Evolutionary conservation across 2,329 filamentous ascomycete genomes (phyloP).

Genomic region (Grosmannia clavigera): DNA sequence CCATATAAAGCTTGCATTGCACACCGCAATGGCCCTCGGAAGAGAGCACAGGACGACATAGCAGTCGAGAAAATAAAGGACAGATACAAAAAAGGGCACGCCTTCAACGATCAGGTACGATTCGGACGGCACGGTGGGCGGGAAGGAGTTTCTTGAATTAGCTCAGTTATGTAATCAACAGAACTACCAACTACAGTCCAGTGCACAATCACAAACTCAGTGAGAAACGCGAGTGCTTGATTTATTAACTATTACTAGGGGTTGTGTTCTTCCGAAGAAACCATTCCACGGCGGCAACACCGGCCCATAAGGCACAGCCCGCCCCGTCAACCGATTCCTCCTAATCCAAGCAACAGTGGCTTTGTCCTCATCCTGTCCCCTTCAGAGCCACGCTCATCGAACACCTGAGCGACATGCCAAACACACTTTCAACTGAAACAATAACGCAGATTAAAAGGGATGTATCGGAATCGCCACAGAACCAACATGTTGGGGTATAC

Average conservation of each 20-base stretch:
- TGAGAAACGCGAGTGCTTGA: neutral
- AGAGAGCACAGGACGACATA: neutral
- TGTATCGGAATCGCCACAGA: neutral
- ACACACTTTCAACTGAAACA: neutral
- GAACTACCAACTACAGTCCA: neutral
- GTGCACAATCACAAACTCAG: neutral
- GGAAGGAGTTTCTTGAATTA: neutral
- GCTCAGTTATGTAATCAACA: neutral
- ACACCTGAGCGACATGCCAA: neutral
- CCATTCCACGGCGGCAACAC: neutral
- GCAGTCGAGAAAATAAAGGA: neutral
- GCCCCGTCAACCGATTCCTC: neutral
- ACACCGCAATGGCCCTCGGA: neutral
- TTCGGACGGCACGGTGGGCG: neutral
- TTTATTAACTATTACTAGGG: slow-evolving; percentile 4
- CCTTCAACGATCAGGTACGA: neutral
- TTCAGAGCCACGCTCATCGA: neutral
- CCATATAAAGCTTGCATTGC: neutral
- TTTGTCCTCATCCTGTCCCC: neutral
- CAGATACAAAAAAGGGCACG: neutral
- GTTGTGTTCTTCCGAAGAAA: neutral
- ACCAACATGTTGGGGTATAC: neutral
- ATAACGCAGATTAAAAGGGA: neutral
- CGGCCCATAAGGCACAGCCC: neutral
- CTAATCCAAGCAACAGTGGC: neutral